Evolutionary conservation across 2,329 filamentous ascomycete species (phyloP).

Genomic region (Emericellopsis cladophorae): DNA sequence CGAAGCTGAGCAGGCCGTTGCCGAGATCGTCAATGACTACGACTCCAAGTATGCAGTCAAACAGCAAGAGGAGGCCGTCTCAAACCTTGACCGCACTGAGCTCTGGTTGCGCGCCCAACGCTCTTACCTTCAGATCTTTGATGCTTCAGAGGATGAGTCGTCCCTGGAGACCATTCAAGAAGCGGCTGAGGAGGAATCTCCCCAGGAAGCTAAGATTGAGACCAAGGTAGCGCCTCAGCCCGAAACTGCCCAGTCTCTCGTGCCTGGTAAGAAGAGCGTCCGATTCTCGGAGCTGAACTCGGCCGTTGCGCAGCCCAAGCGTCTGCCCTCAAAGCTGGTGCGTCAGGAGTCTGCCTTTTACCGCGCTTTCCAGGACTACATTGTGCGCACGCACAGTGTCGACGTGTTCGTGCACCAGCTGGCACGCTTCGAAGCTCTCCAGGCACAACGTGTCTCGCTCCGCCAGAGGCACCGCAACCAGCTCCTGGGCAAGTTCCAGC

Average conservation of each 20-base stretch:
- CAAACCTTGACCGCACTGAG: constrained; percentile 74
- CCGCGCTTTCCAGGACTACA: constrained; percentile 69
- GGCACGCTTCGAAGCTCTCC: constrained; percentile 77
- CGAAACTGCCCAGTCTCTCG: constrained; percentile 2
- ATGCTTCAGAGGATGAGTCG: constrained; percentile 25
- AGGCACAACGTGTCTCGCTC: constrained; percentile 67
- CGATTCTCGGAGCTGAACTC: constrained; percentile 51
- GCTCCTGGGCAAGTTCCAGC: constrained; percentile 73
- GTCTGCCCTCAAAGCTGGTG: constrained; percentile 36
- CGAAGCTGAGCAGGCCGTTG: constrained; percentile 41
- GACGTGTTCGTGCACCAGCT: constrained; percentile 81
- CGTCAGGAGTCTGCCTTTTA: constrained; percentile 71
- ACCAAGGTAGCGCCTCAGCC: constrained; percentile 4
- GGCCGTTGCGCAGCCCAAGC: constrained; percentile 30
- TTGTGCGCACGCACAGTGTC: constrained; percentile 48
- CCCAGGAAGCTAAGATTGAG: constrained; percentile 9
- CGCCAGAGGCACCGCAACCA: constrained; percentile 64
- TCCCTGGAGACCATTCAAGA: constrained; percentile 23
- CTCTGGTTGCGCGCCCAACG: constrained; percentile 78
- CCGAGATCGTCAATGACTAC: constrained; percentile 57
- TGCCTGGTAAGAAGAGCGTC: constrained; percentile 56
- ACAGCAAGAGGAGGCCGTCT: constrained; percentile 55
- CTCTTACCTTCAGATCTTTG: constrained; percentile 59
- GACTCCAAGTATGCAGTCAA: constrained; percentile 65
- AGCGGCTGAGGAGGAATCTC: constrained; percentile 11